These are phyloP conservation scores for Phytopythium cucurbitacearum DNA, from an alignment of 352 stramenopile species.

Conservation along the genomic window DNA sequence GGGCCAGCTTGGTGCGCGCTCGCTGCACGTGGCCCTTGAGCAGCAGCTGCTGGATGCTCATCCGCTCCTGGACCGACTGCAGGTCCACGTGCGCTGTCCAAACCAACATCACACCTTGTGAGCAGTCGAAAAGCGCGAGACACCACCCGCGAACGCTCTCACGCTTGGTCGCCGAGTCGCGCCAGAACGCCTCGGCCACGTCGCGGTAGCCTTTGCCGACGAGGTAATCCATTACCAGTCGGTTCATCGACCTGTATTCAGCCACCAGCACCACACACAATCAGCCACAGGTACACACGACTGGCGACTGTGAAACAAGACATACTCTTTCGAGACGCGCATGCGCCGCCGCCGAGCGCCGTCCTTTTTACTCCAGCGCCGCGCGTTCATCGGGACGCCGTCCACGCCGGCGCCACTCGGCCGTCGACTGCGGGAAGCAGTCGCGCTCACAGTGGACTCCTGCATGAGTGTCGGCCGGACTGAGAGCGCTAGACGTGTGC, in stretches of 20 bases:
- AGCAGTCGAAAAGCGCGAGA: not conserved
- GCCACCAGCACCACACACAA: not conserved
- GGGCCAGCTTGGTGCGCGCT: constrained; percentile 45
- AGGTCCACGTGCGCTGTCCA: constrained; percentile 59
- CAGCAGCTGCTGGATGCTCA: constrained; percentile 65
- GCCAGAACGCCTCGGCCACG: constrained; percentile 71
- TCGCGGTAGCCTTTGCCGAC: constrained; percentile 75
- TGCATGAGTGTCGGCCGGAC: not conserved
- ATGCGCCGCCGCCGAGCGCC: constrained; percentile 36
- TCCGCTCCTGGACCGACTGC: constrained; percentile 67
- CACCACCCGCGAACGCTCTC: constrained; percentile 8
- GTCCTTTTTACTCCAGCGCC: constrained; percentile 22
- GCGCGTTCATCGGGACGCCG: constrained; percentile 10
- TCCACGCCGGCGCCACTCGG: constrained; percentile 4
- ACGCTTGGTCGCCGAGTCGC: constrained; percentile 69
- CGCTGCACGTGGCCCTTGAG: constrained; percentile 57
- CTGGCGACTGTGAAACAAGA: not conserved
- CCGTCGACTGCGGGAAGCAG: not conserved
- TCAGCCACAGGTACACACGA: not conserved
- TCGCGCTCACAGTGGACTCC: not conserved
- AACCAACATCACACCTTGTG: not conserved
- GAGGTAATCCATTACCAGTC: constrained; percentile 80
- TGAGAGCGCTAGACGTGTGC: no score
- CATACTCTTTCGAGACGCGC: constrained; percentile 69
- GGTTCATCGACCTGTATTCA: constrained; percentile 57